phyloP scores from a whole-genome alignment of 192 early-diverging fungal genomes.

The Podila epigama region DNA sequence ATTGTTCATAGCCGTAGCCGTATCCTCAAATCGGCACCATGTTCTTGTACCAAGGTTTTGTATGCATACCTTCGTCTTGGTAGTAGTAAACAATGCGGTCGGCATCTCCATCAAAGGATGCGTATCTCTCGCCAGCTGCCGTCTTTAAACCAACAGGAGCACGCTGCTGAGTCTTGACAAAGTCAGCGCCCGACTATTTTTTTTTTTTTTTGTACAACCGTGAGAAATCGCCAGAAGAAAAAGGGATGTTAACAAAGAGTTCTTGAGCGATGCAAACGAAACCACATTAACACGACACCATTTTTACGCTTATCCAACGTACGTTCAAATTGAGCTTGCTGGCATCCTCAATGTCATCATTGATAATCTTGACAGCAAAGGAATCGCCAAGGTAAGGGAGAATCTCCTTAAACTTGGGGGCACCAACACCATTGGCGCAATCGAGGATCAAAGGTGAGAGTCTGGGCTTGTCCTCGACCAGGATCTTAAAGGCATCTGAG shows the following conservation, averaged over 20 bases:
- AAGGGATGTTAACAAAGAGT: conserved; percentile 1
- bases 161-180: conserved; percentile 91
- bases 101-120: conserved; percentile 97
- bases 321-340: conserved; percentile 89
- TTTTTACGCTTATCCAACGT: conserved; percentile 29
- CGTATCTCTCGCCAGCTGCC: conserved; percentile 73
- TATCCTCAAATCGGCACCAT: no score
- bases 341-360: conserved; percentile 73
- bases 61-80: conserved; percentile 68
- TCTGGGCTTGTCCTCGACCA: conserved; percentile 77
- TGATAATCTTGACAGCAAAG: conserved; percentile 73
- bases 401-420: conserved; percentile 85
- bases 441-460: conserved; percentile 83
- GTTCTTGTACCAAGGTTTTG: no score
- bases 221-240: no score
- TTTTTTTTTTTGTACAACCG: no score
- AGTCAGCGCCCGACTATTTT: conserved; percentile 92
- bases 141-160: conserved; percentile 75
- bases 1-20: not conserved
- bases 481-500: conserved; percentile 78
- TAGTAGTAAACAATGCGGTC: conserved; percentile 99
- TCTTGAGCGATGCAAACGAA: not conserved
- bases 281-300: no score
- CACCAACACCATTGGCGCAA: conserved; percentile 97
- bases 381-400: conserved; percentile 68